These are phyloP conservation scores for Russula vinacea DNA, from an alignment of 768 basidiomycete species.

Conservation along the genomic window DNA sequence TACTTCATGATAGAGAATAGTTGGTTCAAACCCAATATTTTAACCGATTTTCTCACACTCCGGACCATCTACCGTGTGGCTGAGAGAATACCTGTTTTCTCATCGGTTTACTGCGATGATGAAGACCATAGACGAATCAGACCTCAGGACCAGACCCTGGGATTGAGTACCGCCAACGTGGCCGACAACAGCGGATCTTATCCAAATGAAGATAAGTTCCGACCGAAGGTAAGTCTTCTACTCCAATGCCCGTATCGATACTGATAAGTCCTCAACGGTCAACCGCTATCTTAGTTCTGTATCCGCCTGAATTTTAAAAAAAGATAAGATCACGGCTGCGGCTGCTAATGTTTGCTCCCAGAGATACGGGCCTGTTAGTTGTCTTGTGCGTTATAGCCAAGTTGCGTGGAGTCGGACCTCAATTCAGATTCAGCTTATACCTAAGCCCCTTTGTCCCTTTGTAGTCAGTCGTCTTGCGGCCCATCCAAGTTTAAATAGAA, in stretches of 20 bases:
- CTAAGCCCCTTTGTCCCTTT: neutral
- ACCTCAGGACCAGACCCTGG: neutral
- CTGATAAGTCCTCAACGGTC: neutral
- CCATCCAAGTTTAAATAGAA: conserved; percentile 14
- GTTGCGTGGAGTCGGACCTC: no score
- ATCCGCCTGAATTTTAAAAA: neutral
- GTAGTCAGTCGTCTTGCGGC: neutral
- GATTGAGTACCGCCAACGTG: no score
- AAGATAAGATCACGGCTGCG: conserved; percentile 8
- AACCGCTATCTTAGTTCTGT: neutral
- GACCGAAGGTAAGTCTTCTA: conserved; percentile 1
- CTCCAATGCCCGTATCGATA: no score
- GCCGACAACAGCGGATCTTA: neutral
- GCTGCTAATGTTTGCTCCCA: neutral
- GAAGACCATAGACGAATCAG: neutral
- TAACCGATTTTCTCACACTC: neutral
- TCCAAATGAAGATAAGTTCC: conserved; percentile 2
- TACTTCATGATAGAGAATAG: neutral
- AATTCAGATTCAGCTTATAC: neutral
- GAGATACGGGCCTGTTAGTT: neutral
- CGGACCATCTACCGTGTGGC: neutral
- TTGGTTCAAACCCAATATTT: conserved; percentile 3
- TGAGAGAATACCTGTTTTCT: neutral
- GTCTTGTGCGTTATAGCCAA: no score
- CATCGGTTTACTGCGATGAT: neutral